These are phyloP conservation scores for Diaporthe vaccinii DNA, from an alignment of 2,329 filamentous ascomycete genomes.

Conservation along the genomic window DNA sequence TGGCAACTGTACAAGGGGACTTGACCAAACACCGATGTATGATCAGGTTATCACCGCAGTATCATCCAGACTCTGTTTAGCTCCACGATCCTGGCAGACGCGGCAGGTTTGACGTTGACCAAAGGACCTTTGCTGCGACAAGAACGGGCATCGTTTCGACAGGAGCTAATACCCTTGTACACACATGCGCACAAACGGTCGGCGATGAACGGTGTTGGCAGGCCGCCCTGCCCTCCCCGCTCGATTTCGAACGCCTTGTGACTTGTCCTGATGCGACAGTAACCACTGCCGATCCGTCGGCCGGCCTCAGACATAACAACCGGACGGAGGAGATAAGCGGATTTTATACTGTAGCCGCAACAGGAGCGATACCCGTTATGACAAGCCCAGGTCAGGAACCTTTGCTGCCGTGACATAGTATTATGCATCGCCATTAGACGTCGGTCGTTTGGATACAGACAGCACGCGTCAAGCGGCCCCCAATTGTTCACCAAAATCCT, in stretches of 20 bases:
- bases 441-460: neutral
- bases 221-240: neutral
- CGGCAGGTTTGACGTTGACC: neutral
- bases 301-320: neutral
- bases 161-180: constrained; percentile 7
- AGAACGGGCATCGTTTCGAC: neutral
- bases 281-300: constrained; percentile 10
- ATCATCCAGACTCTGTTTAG: neutral
- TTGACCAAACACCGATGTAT: constrained; percentile 20
- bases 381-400: too few species aligned
- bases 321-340: neutral
- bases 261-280: constrained; percentile 20
- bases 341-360: neutral
- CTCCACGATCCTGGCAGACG: constrained; percentile 8
- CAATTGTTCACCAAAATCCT: constrained; percentile 27
- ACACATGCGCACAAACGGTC: neutral
- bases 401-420: neutral
- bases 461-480: constrained; percentile 8
- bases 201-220: neutral
- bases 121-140: constrained; percentile 8
- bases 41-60: constrained; percentile 9
- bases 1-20: constrained; percentile 2
- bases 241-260: neutral
- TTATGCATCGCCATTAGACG: neutral
- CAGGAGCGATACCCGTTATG: neutral